These are phyloP conservation scores for Gnomoniopsis smithogilvyi DNA, from an alignment of 2,329 filamentous ascomycete species.

Conservation along the genomic window DNA sequence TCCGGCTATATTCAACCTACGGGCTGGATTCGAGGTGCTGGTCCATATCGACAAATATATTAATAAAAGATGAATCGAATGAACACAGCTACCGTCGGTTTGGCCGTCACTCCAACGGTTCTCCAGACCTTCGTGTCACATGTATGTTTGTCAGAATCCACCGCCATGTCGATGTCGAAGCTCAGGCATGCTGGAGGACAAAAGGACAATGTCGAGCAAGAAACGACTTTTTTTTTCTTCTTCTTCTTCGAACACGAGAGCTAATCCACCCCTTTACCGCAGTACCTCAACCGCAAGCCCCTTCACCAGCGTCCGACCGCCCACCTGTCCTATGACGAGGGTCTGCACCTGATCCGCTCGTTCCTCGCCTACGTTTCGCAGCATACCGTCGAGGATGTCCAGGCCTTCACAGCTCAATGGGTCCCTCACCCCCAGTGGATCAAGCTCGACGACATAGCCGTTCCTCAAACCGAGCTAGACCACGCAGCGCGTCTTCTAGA, in stretches of 20 bases:
- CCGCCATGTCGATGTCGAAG: background rate
- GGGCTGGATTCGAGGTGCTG: background rate
- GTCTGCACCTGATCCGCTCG: constrained; percentile 78
- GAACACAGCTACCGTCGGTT: constrained; percentile 76
- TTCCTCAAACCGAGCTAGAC: constrained; percentile 61
- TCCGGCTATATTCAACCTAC: background rate
- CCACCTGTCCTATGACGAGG: constrained; percentile 92
- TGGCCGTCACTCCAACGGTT: constrained; percentile 84
- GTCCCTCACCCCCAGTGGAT: constrained; percentile 90
- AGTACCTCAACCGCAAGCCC: constrained; percentile 81
- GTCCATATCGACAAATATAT: background rate
- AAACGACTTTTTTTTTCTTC: background rate
- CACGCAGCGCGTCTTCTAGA: constrained; percentile 66
- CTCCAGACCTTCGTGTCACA: constrained; percentile 84
- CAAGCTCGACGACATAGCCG: constrained; percentile 65
- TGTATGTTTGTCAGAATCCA: constrained; percentile 47
- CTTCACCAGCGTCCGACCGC: constrained; percentile 78
- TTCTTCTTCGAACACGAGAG: background rate
- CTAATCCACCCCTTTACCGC: background rate
- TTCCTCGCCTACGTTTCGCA: constrained; percentile 84
- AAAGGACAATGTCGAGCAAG: background rate
- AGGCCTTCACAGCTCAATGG: constrained; percentile 88
- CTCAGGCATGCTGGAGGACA: background rate
- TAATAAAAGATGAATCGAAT: constrained; percentile 47
- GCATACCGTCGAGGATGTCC: constrained; percentile 89